Base-by-base conservation (phyloP, 352 stramenopile genomes). In the Phytopythium vexans region DNA sequence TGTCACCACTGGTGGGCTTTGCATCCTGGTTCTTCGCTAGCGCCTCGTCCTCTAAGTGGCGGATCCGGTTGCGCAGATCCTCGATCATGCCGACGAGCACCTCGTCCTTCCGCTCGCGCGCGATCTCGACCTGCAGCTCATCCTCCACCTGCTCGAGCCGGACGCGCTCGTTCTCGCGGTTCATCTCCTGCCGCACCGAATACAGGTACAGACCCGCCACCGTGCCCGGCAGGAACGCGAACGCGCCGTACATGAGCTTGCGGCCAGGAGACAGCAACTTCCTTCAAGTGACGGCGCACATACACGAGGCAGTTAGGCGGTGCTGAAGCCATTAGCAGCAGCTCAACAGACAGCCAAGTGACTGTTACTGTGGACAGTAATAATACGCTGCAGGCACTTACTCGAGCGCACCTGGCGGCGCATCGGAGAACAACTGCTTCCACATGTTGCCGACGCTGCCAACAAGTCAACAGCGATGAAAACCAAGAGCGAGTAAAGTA, bases 341-440 rank as follows among this genome's bases (percentile, higher is more conserved):
- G 4, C 39, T 6, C 8, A 39, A 21, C 31, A 40, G 6, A 42
- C 3, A 63, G 10, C 44, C 42, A 37, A 51, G 16, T 34, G 15
- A 3, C 33, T 10, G 11, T n/a, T 48, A 0, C 6, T 46, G 7
- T 12, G 21, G 21, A 27, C 21, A 27, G 21, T 27, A 27, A 27
- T 27, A 27, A 7, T 40, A 3, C 11, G 16, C 31, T 8, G 39
- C 37, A 1, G 11, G 7, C 36, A 81, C 79, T 56, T 65, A 90
- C 82, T 92, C 74, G 39, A 85, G 53, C 16, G 82, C 78, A 57
- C 75, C 66, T n/a, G 72, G 66, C 51, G 82, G 80, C 39, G 79
- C 74, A 53, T 88, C 70, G 46, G 66, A 70, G 58, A 92, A 88
- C 64, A 92, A 77, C 68, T 86, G 75, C 72, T 90, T 88, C 49